These are phyloP conservation scores for Leptosphaerulina australis DNA, from an alignment of 2,329 filamentous ascomycete species.

Conservation along the genomic window DNA sequence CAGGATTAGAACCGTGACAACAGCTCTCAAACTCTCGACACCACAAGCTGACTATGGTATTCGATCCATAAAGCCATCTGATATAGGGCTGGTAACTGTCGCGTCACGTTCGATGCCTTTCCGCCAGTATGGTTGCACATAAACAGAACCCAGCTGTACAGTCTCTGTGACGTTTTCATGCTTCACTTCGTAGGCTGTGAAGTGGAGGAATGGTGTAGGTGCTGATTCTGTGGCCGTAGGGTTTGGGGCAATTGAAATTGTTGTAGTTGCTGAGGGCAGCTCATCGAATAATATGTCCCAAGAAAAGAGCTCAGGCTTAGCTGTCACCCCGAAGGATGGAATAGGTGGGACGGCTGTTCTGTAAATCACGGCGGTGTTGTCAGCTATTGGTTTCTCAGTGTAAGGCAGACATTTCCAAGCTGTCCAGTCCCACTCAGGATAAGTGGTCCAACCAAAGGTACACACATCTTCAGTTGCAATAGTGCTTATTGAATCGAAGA, in stretches of 20 bases:
- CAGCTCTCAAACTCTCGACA: slow-evolving; percentile 48
- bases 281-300: slow-evolving; percentile 25
- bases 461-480: slow-evolving; percentile 30
- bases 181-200: slow-evolving; percentile 53
- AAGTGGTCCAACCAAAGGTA: slow-evolving; percentile 29
- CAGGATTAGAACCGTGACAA: slow-evolving; percentile 52
- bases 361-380: slow-evolving; percentile 38
- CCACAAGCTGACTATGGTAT: slow-evolving; percentile 41
- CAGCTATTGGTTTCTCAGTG: slow-evolving; percentile 39
- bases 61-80: slow-evolving; percentile 46
- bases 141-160: slow-evolving; percentile 43
- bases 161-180: slow-evolving; percentile 41
- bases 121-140: slow-evolving; percentile 47
- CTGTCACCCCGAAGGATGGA: slow-evolving; percentile 30
- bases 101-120: slow-evolving; percentile 36
- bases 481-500: slow-evolving; percentile 37
- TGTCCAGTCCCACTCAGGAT: slow-evolving; percentile 30
- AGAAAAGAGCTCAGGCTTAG: slow-evolving; percentile 18
- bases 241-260: slow-evolving; percentile 33
- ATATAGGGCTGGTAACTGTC: slow-evolving; percentile 41
- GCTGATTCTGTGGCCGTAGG: slow-evolving; percentile 35
- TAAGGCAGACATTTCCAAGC: slow-evolving; percentile 33
- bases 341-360: slow-evolving; percentile 31
- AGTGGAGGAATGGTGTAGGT: slow-evolving; percentile 52
- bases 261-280: slow-evolving; percentile 30